Percentiles rank a stretch among this genome's conserved stretches.
Evolutionary conservation across 768 basidiomycete species (phyloP).

Genomic region (Suillus americanus): DNA sequence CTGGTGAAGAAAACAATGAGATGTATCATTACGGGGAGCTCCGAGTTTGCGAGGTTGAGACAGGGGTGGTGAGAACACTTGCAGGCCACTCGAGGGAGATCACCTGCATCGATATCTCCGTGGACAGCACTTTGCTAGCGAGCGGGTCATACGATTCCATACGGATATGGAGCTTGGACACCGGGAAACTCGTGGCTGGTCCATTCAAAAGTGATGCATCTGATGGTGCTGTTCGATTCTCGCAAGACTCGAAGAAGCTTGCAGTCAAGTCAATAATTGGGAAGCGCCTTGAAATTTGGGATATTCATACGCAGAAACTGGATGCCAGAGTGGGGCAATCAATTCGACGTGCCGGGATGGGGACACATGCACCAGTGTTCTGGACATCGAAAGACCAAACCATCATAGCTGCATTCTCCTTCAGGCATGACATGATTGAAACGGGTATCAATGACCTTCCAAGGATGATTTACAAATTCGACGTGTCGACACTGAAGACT

Average conservation of each 20-base stretch:
- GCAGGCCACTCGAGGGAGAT: neutral
- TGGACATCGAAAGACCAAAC: neutral
- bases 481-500: neutral
- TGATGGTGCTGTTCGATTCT: neutral
- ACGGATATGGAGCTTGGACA: neutral
- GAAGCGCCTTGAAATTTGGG: neutral
- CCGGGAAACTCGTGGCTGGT: neutral
- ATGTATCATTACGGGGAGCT: neutral
- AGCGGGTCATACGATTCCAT: neutral
- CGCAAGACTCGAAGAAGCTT: neutral
- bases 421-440: too few species aligned
- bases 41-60: neutral
- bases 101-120: neutral
- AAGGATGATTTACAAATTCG: neutral
- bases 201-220: neutral
- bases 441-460: too few species aligned
- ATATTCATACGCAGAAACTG: neutral
- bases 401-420: neutral
- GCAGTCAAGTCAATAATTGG: neutral
- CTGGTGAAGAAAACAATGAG: neutral
- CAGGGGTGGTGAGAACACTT: too few species aligned
- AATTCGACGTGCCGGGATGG: rapidly evolving
- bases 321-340: neutral
- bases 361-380: neutral
- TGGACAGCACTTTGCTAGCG: neutral